Evolutionary conservation across 768 basidiomycete species (phyloP), one percentile per base, ranked within the genome.

Genomic region (Pleurotus djamor): DNA sequence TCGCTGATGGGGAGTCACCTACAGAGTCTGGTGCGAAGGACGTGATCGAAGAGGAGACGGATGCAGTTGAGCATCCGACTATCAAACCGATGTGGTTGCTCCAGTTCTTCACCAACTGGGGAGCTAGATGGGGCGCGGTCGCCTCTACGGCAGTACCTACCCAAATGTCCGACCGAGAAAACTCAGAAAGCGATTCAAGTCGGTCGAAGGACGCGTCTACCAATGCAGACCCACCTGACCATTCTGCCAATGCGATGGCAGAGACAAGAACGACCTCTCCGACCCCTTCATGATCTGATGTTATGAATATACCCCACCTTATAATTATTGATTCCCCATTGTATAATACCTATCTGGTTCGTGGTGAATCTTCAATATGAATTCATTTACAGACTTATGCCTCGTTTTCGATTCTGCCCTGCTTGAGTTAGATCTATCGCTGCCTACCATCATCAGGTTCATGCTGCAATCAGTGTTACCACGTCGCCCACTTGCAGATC

Each of bases 41-140:
- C 34, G 67, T 63, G 35, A 73, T 70, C 59, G 79, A 76, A 36
- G 79, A 77, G 21, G 81, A 83, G 52, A 85, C 83, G 58, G 82
- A 83, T 59, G 83, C 81, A 43, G 83, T 86, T 48, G 78, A 79
- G 66, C 79, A 85, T 69, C 79, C 79, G 35, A 74, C 73, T 17
- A 84, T 89, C 68, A 84, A 83, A 57, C 89, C 89, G 38, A 85
- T 90, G 79, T 92, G 91, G 91, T 68, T 91, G 57, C 72, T 92
- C 65, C 76, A 80, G 66, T 83, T 91, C 72, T 89, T 92, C 69
- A 90, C 86, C 48, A 88, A 86, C 60, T 91, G 88, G 89, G 87
- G 85, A 5, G 82, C 83, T 43, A 80, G 79, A 62, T 83, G 88
- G 83, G 81, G 82, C 54, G 78, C 80, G 7, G 50, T 64, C 5